A percentile compares a stretch with the other conserved stretches of the same genome.
Conservation (phyloP, 139 green algal genomes). For the Tetraselmis chui region DNA sequence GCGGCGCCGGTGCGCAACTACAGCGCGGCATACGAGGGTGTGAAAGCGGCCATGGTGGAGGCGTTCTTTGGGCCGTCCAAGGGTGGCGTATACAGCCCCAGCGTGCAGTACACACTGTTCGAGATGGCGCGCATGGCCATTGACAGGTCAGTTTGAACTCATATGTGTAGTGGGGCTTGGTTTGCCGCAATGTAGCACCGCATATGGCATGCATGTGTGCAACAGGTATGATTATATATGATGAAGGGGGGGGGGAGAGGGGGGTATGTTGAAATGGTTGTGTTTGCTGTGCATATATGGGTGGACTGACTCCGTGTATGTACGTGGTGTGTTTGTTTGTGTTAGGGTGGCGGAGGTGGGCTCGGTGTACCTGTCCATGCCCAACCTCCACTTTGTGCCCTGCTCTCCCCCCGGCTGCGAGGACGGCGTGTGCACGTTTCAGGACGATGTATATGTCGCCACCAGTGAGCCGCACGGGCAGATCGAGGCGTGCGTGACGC, state of each 20-base stretch:
- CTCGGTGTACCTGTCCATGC: conserved; percentile 84
- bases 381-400: conserved; percentile 96
- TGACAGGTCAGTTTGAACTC: conserved; percentile 36
- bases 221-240: too few relatives aligned
- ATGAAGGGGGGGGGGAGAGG: too few relatives aligned
- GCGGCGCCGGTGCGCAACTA: conserved; percentile 20
- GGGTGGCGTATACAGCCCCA: conserved; percentile 78
- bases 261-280: too few relatives aligned
- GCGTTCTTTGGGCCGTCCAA: conserved; percentile 78
- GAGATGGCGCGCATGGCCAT: conserved; percentile 69
- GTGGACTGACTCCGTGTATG: background rate
- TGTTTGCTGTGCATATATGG: conserved; percentile 1
- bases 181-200: too few relatives aligned
- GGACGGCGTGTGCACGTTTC: conserved; percentile 42
- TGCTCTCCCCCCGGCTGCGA: conserved; percentile 31
- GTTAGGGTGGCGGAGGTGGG: conserved; percentile 53
- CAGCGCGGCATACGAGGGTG: conserved; percentile 32
- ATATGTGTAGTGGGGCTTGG: too few relatives aligned
- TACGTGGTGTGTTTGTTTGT: too few relatives aligned
- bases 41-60: conserved; percentile 31
- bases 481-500: conserved; percentile 73
- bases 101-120: conserved; percentile 88
- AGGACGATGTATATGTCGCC: conserved; percentile 90
- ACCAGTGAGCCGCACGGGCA: conserved; percentile 88
- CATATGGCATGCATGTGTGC: too few relatives aligned